Percentiles rank a stretch among this genome's conserved stretches.
Conservation (phyloP, 331 rosid species). For the Cydonia oblonga region DNA sequence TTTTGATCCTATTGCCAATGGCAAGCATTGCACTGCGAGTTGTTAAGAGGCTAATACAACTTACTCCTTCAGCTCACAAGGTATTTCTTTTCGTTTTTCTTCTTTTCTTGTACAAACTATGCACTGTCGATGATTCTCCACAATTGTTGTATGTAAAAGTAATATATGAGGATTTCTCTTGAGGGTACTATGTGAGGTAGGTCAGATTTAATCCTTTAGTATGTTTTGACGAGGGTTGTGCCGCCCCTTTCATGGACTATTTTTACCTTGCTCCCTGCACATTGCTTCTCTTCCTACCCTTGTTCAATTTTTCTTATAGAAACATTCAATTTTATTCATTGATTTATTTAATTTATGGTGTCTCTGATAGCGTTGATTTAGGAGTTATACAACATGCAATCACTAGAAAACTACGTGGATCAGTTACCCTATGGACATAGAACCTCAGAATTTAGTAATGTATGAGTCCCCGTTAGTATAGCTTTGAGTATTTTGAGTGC, state of each 20-base stretch:
- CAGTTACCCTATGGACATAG: background rate
- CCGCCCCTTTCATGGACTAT: background rate
- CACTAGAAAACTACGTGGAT: background rate
- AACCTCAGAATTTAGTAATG: background rate
- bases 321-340: background rate
- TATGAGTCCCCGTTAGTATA: too few species aligned
- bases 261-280: background rate
- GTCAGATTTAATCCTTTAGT: background rate
- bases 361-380: background rate
- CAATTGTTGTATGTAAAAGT: background rate
- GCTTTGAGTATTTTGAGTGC: background rate
- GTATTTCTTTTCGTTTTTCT: slow-evolving; percentile 25
- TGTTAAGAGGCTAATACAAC: slow-evolving; percentile 75
- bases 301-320: background rate
- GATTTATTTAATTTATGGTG: background rate
- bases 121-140: background rate
- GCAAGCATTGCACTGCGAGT: slow-evolving; percentile 58
- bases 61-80: slow-evolving; percentile 69
- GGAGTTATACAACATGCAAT: background rate
- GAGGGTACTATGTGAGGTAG: background rate
- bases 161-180: background rate
- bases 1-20: slow-evolving; percentile 72
- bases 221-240: background rate
- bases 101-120: background rate
- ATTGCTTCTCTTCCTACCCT: background rate